A percentile compares a stretch with the other conserved stretches of the same genome.
Conservation (phyloP, 192 early-diverging fungal genomes). For the Backusella parvicylindrica region DNA sequence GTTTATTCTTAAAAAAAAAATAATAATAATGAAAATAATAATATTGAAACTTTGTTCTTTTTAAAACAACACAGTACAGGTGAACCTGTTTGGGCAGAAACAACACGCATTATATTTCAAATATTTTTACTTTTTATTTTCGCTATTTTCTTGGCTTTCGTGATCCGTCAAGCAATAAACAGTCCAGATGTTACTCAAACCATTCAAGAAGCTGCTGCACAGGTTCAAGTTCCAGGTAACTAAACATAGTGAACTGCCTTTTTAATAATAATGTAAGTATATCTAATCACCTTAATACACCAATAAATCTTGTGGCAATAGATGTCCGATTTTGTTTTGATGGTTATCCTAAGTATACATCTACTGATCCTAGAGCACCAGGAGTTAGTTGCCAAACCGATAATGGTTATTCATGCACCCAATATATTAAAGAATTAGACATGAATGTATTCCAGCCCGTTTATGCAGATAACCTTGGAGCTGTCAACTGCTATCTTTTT, state of each 20-base stretch:
- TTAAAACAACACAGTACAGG: conserved; percentile 20
- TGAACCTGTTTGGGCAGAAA: conserved; percentile 39
- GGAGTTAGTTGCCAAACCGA: conserved; percentile 27
- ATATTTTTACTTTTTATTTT: conserved; percentile 30
- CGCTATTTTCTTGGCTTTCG: conserved; percentile 24
- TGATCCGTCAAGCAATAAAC: conserved; percentile 29
- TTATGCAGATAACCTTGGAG: conserved; percentile 25
- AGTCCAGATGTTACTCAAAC: conserved; percentile 27
- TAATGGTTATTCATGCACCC: conserved; percentile 14
- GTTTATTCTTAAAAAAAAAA: not conserved
- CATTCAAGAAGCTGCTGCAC: conserved; percentile 15
- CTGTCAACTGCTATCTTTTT: conserved; percentile 26
- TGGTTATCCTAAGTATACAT: conserved; percentile 16
- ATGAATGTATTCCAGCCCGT: conserved; percentile 25
- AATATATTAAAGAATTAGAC: conserved; percentile 12
- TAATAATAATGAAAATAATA: not conserved
- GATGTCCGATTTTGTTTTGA: conserved; percentile 38
- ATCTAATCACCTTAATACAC: not conserved
- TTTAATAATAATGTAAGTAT: not conserved
- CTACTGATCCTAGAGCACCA: conserved; percentile 11
- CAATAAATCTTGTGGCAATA: not conserved
- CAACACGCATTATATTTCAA: conserved; percentile 29
- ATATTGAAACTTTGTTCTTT: not conserved
- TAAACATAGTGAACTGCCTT: conserved; percentile 6
- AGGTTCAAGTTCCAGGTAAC: conserved; percentile 22